A percentile compares a stretch with the other conserved stretches of the same genome.
phyloP scores from a whole-genome alignment of 2,329 filamentous ascomycete genomes.

The Passalora sequoiae region DNA sequence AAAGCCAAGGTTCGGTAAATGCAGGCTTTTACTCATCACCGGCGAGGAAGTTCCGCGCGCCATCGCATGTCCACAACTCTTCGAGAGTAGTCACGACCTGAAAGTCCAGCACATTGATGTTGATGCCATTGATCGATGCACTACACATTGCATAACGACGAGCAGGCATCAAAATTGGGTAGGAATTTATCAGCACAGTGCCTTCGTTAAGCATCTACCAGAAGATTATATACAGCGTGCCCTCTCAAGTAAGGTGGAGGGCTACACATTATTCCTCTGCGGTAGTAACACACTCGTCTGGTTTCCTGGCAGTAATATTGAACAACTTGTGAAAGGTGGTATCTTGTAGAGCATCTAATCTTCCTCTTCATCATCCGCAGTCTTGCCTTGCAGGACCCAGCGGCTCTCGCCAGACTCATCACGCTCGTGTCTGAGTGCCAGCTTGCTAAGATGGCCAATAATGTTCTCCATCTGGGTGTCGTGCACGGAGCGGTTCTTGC shows the following conservation, averaged over 20 bases:
- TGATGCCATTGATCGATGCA: no score
- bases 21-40: no score
- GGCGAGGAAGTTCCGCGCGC: no score
- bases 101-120: no score
- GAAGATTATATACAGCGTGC: constrained; percentile 21
- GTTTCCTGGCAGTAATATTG: constrained; percentile 18
- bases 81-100: no score
- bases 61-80: no score
- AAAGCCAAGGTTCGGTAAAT: no score
- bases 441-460: constrained; percentile 59
- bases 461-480: constrained; percentile 64
- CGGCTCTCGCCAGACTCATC: constrained; percentile 44
- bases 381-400: constrained; percentile 43
- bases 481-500: constrained; percentile 56
- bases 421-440: constrained; percentile 55
- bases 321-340: constrained; percentile 22
- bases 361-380: constrained; percentile 45
- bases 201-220: constrained; percentile 14
- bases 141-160: constrained; percentile 2
- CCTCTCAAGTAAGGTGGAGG: constrained; percentile 9
- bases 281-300: constrained; percentile 21
- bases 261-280: constrained; percentile 19
- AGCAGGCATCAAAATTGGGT: neutral
- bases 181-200: constrained; percentile 9
- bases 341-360: constrained; percentile 36